Percentiles rank a stretch among this genome's conserved stretches.
Conservation (phyloP, 108 stramenopile genomes). For the Schizochytrium sp. region DNA sequence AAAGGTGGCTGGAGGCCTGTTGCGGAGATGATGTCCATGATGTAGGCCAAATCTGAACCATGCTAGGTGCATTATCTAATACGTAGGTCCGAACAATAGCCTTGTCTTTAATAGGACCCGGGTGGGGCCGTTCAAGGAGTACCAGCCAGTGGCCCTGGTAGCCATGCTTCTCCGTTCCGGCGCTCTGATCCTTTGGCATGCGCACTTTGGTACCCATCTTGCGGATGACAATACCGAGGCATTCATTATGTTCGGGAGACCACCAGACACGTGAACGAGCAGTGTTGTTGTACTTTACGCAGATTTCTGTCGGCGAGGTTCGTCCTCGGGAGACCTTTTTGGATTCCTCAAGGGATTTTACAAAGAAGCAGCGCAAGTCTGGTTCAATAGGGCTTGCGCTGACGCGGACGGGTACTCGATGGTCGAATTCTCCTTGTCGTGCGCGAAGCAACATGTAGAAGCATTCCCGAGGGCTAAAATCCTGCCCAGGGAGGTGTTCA, state of each 20-base stretch:
- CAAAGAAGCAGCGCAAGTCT: conserved; percentile 6
- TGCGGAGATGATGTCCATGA: too few relatives aligned
- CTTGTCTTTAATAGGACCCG: not conserved
- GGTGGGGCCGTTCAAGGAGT: conserved; percentile 7
- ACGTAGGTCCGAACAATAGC: conserved; percentile 26
- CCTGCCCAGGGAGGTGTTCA: not conserved
- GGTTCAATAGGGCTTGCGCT: conserved; percentile 33
- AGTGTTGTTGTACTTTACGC: conserved; percentile 61
- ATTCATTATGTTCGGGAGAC: conserved; percentile 42
- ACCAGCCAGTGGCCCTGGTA: conserved; percentile 52
- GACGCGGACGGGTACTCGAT: not conserved
- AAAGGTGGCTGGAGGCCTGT: too few relatives aligned
- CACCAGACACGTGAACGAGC: conserved; percentile 31
- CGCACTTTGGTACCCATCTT: conserved; percentile 28
- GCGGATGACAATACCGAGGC: conserved; percentile 45
- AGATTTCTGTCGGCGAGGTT: conserved; percentile 16
- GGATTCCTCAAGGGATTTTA: not conserved
- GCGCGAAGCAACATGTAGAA: conserved; percentile 26
- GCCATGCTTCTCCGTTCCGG: not conserved
- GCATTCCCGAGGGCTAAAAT: not conserved
- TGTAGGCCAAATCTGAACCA: conserved; percentile 52
- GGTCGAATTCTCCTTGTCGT: conserved; percentile 37
- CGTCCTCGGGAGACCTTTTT: not conserved
- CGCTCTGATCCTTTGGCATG: not conserved
- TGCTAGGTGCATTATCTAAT: not conserved